Evolutionary conservation across 208 protist species (phyloP).

Genomic region (Crithidia acanthocephali): DNA sequence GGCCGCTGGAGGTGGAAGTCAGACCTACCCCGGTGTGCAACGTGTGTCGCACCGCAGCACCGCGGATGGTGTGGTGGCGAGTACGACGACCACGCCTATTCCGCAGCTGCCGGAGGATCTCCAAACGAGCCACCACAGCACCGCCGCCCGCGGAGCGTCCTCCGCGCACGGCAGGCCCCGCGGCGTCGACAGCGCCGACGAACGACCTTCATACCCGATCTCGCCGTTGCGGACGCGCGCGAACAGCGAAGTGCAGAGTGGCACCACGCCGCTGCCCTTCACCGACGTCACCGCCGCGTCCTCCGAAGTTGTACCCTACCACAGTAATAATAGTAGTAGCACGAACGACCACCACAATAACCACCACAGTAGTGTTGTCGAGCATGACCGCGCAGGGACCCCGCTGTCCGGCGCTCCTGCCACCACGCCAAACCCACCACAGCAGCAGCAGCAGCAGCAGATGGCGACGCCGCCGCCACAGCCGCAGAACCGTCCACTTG

Average conservation of each 20-base stretch:
- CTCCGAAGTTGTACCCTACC: too few relatives aligned
- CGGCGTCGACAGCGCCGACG: neutral
- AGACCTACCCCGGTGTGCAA: constrained; percentile 15
- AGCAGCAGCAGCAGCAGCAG: neutral
- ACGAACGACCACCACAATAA: too few relatives aligned
- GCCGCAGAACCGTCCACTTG: neutral
- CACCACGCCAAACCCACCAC: neutral
- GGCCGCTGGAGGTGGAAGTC: neutral
- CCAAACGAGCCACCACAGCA: neutral
- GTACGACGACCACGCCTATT: neutral
- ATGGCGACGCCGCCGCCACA: neutral
- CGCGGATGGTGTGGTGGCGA: neutral
- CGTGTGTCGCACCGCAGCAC: too few relatives aligned
- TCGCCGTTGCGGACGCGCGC: neutral
- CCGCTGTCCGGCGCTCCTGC: too few relatives aligned
- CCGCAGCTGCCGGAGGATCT: neutral
- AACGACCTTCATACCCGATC: neutral
- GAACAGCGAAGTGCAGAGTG: neutral
- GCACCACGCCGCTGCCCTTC: neutral
- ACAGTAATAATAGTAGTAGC: too few relatives aligned
- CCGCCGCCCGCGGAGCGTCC: neutral
- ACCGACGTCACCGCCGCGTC: too few relatives aligned
- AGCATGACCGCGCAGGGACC: too few relatives aligned
- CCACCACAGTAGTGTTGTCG: too few relatives aligned
- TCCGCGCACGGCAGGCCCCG: neutral